phyloP scores from a whole-genome alignment of 345 rosid species.

The Heritiera fomes region DNA sequence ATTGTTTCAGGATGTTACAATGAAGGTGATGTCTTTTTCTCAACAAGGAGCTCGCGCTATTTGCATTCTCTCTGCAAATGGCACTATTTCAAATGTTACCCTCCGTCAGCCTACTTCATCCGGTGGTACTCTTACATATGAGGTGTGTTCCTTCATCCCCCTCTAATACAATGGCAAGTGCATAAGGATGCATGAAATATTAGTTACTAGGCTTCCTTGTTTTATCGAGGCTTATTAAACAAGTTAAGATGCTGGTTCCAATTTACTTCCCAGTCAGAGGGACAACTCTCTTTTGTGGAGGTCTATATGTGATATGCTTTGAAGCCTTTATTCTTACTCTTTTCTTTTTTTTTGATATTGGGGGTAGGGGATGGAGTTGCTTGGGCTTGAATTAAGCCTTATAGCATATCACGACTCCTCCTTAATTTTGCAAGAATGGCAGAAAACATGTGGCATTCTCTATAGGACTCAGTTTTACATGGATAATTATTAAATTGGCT shows the following conservation, averaged over 20 bases:
- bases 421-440: neutral
- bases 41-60: conserved; percentile 84
- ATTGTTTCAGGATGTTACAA: conserved; percentile 71
- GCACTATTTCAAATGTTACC: conserved; percentile 85
- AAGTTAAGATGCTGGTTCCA: neutral
- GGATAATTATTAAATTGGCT: neutral
- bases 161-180: neutral
- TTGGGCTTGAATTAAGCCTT: no score
- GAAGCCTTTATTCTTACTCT: neutral
- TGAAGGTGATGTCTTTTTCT: conserved; percentile 91
- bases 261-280: neutral
- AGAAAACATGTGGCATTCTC: neutral
- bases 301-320: neutral
- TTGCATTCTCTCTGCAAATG: conserved; percentile 92
- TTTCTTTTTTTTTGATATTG: no score
- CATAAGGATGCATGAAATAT: neutral
- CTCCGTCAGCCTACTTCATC: conserved; percentile 79
- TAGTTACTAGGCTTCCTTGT: neutral
- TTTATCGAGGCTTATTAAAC: neutral
- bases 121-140: conserved; percentile 91
- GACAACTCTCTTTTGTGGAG: neutral
- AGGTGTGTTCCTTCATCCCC: conserved; percentile 49
- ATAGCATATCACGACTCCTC: no score
- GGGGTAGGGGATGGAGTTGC: no score
- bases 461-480: neutral